A percentile compares a stretch with the other conserved stretches of the same genome.
Conservation (phyloP, 768 basidiomycete genomes). For the Asterophora lycoperdoides region DNA sequence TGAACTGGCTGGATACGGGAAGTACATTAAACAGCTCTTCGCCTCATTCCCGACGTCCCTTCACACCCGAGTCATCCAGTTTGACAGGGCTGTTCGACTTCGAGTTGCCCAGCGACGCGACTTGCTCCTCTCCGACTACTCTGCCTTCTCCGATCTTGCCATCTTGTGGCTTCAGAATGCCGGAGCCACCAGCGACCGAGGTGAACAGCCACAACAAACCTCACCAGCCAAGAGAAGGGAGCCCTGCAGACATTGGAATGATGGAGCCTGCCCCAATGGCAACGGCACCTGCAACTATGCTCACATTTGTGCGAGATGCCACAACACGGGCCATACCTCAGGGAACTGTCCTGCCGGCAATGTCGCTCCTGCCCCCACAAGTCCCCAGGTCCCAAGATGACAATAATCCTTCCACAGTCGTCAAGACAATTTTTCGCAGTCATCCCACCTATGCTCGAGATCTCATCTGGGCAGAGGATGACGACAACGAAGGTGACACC, state of each 20-base stretch:
- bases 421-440: background rate
- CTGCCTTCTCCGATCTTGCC: constrained; percentile 12
- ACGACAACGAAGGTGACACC: too few species aligned
- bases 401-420: background rate
- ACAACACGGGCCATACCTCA: constrained; percentile 1
- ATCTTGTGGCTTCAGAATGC: constrained; percentile 13
- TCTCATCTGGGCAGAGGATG: background rate
- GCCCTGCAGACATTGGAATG: constrained; percentile 14
- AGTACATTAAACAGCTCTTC: too few species aligned
- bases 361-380: too few species aligned
- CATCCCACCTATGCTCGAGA: constrained; percentile 1
- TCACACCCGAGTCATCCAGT: too few species aligned
- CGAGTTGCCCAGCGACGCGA: too few species aligned
- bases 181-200: background rate
- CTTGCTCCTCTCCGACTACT: constrained; percentile 8
- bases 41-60: too few species aligned
- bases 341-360: too few species aligned
- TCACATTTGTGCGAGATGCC: constrained; percentile 18
- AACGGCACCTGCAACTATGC: constrained; percentile 11
- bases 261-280: constrained; percentile 13
- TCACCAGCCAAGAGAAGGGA: background rate
- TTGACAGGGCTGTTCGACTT: constrained; percentile 21
- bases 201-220: too few species aligned
- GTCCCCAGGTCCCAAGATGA: too few species aligned
- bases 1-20: too few species aligned